Conservation (phyloP, 495 filamentous ascomycete genomes). For the Pseudevernia furfuracea region DNA sequence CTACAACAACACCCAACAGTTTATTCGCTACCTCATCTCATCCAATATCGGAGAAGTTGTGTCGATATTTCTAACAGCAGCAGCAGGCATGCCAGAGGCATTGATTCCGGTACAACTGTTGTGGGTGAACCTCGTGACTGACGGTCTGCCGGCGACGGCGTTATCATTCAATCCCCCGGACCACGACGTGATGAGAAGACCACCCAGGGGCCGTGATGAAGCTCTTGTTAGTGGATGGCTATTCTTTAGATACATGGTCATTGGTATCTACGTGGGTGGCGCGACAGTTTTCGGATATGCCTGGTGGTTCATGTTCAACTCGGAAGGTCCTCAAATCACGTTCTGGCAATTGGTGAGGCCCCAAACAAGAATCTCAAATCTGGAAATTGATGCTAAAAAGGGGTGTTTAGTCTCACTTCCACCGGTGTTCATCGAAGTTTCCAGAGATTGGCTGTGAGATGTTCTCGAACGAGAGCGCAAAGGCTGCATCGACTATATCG, state of each 20-base stretch:
- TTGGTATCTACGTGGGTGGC: conserved; percentile 88
- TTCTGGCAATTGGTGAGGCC: conserved; percentile 73
- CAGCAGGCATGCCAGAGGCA: conserved; percentile 95
- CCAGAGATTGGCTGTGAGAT: conserved; percentile 90
- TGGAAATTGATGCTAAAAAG: conserved; percentile 16
- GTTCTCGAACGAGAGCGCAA: conserved; percentile 83
- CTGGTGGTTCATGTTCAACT: conserved; percentile 99
- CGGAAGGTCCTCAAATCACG: conserved; percentile 82
- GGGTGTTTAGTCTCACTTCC: conserved; percentile 65
- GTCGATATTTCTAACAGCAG: conserved; percentile 97
- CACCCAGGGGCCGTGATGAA: conserved; percentile 87
- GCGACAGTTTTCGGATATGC: conserved; percentile 97
- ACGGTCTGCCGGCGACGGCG: conserved; percentile 93
- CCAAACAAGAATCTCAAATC: neutral
- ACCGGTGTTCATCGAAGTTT: conserved; percentile 80
- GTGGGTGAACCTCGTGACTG: conserved; percentile 98
- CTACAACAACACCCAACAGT: conserved; percentile 99
- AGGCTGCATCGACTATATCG: conserved; percentile 90
- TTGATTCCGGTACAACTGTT: conserved; percentile 94
- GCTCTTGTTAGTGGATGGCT: conserved; percentile 88
- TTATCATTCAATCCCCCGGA: conserved; percentile 96
- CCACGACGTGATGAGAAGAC: conserved; percentile 91
- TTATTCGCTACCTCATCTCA: conserved; percentile 97
- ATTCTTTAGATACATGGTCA: conserved; percentile 95
- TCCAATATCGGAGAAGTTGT: conserved; percentile 99